Percentiles rank a stretch among this genome's conserved stretches.
phyloP scores from a whole-genome alignment of 371 early-diverging fungal genomes.

The Zancudomyces culisetae region DNA sequence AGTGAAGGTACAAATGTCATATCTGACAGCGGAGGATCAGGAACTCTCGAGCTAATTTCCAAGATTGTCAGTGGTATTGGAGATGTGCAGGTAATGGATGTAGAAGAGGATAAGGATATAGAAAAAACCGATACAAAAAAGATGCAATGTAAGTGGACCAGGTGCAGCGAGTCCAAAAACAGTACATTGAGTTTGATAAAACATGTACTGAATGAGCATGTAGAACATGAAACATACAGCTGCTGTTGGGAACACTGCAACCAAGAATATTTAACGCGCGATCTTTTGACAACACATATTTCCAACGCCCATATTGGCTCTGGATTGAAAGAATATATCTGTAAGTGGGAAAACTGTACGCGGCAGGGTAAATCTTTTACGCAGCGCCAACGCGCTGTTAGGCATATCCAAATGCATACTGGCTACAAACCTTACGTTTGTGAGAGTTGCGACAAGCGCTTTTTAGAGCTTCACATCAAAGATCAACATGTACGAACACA shows the following conservation, averaged over 20 bases:
- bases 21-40: neutral
- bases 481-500: constrained; percentile 61
- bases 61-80: neutral
- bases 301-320: constrained; percentile 16
- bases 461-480: constrained; percentile 61
- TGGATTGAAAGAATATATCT: constrained; percentile 49
- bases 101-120: neutral
- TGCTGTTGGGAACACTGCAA: constrained; percentile 64
- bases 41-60: neutral
- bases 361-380: constrained; percentile 58
- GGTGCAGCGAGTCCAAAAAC: constrained; percentile 34
- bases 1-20: constrained; percentile 23
- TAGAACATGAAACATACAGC: constrained; percentile 46
- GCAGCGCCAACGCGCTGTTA: constrained; percentile 69
- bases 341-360: constrained; percentile 63
- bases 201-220: constrained; percentile 44
- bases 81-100: constrained; percentile 1
- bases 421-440: constrained; percentile 76
- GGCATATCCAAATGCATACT: constrained; percentile 70
- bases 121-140: neutral
- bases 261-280: constrained; percentile 18
- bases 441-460: constrained; percentile 51
- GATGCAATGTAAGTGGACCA: constrained; percentile 52
- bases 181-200: constrained; percentile 38
- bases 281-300: constrained; percentile 17